Evolutionary conservation across 257 asterid species (phyloP).

Genomic region (Solanum ahanhuiri): DNA sequence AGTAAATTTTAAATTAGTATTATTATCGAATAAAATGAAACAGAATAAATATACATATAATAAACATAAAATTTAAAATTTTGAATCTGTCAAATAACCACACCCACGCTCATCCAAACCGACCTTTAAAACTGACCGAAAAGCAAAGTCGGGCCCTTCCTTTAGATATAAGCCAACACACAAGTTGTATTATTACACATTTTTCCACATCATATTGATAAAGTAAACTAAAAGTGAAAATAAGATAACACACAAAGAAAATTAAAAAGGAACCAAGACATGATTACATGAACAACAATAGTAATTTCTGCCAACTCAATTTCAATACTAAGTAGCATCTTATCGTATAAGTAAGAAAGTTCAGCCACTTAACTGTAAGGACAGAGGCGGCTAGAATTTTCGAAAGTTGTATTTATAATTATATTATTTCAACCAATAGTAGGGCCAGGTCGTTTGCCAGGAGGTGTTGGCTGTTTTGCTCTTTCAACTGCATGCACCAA

Average conservation of each 20-base stretch:
- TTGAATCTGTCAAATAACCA: too few relatives aligned
- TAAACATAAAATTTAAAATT: not conserved
- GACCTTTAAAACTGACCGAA: not conserved
- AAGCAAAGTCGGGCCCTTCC: too few relatives aligned
- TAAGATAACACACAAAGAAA: not conserved
- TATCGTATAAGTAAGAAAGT: too few relatives aligned
- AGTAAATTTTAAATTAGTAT: too few relatives aligned
- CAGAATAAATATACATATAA: not conserved
- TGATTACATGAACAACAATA: not conserved
- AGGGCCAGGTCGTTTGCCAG: not conserved
- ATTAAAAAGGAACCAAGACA: not conserved
- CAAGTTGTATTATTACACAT: not conserved
- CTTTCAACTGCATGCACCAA: not conserved
- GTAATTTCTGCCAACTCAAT: not conserved
- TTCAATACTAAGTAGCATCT: not conserved
- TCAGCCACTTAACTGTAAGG: not conserved
- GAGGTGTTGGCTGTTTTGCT: not conserved
- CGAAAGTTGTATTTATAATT: not conserved
- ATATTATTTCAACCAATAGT: not conserved
- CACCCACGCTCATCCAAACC: not conserved
- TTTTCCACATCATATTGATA: not conserved
- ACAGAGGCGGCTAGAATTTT: accelerated
- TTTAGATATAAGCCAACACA: not conserved
- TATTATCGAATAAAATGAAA: not conserved
- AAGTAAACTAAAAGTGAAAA: not conserved